These are phyloP conservation scores for Yamagishiella unicocca DNA, from an alignment of 139 green algal species.

Conservation along the genomic window DNA sequence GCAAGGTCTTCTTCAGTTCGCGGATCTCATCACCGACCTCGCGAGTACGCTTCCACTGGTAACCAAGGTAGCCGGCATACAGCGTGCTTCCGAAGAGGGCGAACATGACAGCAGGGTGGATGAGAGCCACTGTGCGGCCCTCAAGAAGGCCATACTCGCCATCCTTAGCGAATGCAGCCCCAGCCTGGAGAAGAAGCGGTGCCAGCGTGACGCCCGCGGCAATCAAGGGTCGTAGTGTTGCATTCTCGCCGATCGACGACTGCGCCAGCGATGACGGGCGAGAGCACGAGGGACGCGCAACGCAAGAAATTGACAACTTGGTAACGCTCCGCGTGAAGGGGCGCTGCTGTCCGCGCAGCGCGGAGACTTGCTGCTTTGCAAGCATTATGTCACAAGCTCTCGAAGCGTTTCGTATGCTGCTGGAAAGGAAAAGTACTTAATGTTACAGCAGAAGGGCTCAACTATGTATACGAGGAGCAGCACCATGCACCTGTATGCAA, in stretches of 20 bases:
- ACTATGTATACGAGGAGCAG: too few species aligned
- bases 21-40: conserved; percentile 79
- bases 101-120: conserved; percentile 83
- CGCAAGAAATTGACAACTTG: background rate
- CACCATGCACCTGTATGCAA: too few species aligned
- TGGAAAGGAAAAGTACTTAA: too few species aligned
- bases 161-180: conserved; percentile 49
- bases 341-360: background rate
- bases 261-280: background rate
- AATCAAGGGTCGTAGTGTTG: background rate
- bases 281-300: background rate
- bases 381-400: conserved; percentile 2
- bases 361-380: background rate
- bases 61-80: conserved; percentile 93
- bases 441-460: too few species aligned
- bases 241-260: background rate
- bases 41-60: conserved; percentile 79
- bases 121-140: conserved; percentile 77
- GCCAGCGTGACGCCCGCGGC: background rate
- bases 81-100: conserved; percentile 82
- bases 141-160: conserved; percentile 80
- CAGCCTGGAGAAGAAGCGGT: conserved; percentile 34
- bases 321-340: too few species aligned
- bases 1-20: conserved; percentile 81
- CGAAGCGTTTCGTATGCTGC: too few species aligned